Percentiles rank a stretch among this genome's conserved stretches.
Evolutionary conservation across 129 eudicot species (phyloP).

Genomic region (Saposhnikovia divaricata): DNA sequence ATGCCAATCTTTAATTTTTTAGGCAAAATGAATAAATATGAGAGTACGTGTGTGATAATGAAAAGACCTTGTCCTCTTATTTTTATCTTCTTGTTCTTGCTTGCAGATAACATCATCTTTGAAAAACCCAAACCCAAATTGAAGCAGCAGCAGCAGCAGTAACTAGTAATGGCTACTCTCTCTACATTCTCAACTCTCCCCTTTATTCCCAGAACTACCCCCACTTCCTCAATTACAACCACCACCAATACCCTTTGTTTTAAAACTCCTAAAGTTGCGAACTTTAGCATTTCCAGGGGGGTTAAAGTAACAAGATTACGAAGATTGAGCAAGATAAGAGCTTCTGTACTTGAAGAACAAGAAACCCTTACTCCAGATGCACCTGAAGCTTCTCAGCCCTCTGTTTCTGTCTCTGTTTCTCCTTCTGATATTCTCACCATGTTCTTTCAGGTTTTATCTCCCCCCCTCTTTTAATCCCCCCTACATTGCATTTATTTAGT

Average conservation of each 20-base stretch:
- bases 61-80: constrained; percentile 4
- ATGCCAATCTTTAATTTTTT: too few species aligned
- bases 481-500: neutral
- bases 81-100: neutral
- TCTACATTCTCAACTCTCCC: constrained; percentile 30
- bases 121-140: neutral
- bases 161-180: constrained; percentile 39
- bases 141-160: neutral
- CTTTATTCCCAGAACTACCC: constrained; percentile 22
- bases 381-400: constrained; percentile 28
- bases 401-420: constrained; percentile 81
- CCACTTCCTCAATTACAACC: constrained; percentile 7
- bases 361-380: constrained; percentile 29
- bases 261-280: constrained; percentile 7
- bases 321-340: constrained; percentile 27
- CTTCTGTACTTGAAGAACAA: constrained; percentile 29
- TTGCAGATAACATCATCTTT: neutral
- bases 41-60: neutral
- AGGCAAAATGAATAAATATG: too few species aligned
- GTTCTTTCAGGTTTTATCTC: constrained; percentile 54
- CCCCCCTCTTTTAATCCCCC: neutral
- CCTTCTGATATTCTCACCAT: constrained; percentile 82
- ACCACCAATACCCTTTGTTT: neutral
- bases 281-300: constrained; percentile 9
- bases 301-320: constrained; percentile 5